Percentiles rank a stretch among this genome's conserved stretches.
Evolutionary conservation across 2,329 filamentous ascomycete genomes (phyloP).

Genomic region (Pseudogymnoascus sp.): DNA sequence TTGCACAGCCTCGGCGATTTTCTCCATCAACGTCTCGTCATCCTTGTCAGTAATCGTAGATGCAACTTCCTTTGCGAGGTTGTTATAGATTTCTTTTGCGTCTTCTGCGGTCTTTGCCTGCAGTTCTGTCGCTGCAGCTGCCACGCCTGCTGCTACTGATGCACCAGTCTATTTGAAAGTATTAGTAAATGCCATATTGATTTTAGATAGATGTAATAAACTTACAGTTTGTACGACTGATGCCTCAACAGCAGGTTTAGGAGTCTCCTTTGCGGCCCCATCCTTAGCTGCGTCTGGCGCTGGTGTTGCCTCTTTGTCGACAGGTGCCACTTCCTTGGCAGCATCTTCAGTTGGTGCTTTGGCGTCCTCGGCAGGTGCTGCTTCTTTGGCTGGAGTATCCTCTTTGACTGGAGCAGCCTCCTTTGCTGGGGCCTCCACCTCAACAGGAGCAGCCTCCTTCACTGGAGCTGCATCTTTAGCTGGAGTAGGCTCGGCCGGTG

Average conservation of each 20-base stretch:
- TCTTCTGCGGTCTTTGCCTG: conserved; percentile 12
- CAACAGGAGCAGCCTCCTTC: not conserved
- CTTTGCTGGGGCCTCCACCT: not conserved
- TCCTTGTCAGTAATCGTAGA: conserved; percentile 13
- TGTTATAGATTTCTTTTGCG: conserved; percentile 15
- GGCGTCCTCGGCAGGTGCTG: not conserved
- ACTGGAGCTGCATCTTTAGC: not conserved
- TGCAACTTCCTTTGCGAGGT: conserved; percentile 16
- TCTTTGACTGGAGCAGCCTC: not conserved
- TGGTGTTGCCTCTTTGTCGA: not conserved
- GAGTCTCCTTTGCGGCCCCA: not conserved
- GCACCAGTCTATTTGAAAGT: not conserved
- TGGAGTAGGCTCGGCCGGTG: not conserved
- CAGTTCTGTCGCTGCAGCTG: not conserved
- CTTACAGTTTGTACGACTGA: not conserved
- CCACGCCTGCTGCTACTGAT: conserved; percentile 10
- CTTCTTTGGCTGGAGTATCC: not conserved
- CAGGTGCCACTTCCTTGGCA: not conserved
- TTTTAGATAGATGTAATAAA: not conserved
- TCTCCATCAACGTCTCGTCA: conserved; percentile 11
- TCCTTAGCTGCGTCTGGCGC: not conserved
- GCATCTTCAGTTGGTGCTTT: not conserved
- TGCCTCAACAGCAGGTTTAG: not conserved
- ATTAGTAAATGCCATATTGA: not conserved
- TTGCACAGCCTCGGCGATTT: conserved; percentile 16